Evolutionary conservation across 192 early-diverging fungal species (phyloP).

Genomic region (Lobosporangium transversale): DNA sequence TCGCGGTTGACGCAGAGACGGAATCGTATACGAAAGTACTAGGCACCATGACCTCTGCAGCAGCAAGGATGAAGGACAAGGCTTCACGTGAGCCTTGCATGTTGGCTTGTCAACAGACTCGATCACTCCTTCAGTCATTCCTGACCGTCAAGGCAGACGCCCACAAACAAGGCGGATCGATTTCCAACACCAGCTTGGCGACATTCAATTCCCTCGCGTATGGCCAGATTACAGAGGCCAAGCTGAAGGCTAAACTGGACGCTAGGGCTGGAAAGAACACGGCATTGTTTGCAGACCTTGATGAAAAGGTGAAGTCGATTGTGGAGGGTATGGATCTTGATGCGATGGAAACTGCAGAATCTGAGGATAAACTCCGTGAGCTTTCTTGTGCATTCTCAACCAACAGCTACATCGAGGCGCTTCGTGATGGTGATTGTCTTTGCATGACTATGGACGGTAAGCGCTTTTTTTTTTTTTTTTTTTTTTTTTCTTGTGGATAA

Average conservation of each 20-base stretch:
- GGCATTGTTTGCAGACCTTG: conserved; percentile 47
- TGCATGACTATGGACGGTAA: conserved; percentile 56
- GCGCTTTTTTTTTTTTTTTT: too few relatives aligned
- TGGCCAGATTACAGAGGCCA: conserved; percentile 43
- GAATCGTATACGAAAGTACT: conserved; percentile 22
- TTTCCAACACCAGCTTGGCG: conserved; percentile 54
- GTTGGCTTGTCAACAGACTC: conserved; percentile 24
- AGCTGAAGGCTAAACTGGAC: conserved; percentile 51
- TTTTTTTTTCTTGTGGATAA: not conserved
- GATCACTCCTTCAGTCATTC: conserved; percentile 36
- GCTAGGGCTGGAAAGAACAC: conserved; percentile 50
- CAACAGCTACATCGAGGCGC: conserved; percentile 50
- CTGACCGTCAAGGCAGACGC: conserved; percentile 42
- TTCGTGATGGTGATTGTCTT: conserved; percentile 54
- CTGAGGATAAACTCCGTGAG: conserved; percentile 32
- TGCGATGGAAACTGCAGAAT: conserved; percentile 39
- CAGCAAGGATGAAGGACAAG: conserved; percentile 28
- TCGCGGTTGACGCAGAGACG: conserved; percentile 26
- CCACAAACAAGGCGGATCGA: conserved; percentile 38
- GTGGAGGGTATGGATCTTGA: conserved; percentile 44
- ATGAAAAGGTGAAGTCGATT: conserved; percentile 38
- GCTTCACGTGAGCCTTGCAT: conserved; percentile 15
- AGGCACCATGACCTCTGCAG: conserved; percentile 14
- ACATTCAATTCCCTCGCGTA: conserved; percentile 57
- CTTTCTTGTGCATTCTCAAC: conserved; percentile 53